Percentiles rank a stretch among this genome's conserved stretches.
These are phyloP conservation scores for Pseudonitzschia pungens DNA, from an alignment of 108 stramenopile genomes.

Conservation along the genomic window DNA sequence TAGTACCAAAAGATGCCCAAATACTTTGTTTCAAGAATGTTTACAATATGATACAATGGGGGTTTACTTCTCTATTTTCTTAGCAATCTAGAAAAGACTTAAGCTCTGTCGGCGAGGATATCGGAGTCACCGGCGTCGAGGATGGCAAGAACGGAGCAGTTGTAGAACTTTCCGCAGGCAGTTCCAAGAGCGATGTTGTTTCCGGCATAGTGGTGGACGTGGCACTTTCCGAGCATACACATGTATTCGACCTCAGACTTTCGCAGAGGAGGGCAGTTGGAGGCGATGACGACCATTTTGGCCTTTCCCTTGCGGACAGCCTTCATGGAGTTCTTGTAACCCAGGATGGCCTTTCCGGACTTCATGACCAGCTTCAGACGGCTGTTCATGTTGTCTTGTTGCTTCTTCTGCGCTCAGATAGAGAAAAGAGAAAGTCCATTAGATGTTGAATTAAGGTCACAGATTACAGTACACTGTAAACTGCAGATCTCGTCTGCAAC, in stretches of 20 bases:
- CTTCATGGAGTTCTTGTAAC: conserved; percentile 96
- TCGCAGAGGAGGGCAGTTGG: conserved; percentile 96
- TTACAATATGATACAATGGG: background rate
- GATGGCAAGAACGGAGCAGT: conserved; percentile 90
- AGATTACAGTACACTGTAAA: too few species aligned
- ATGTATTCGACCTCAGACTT: conserved; percentile 99
- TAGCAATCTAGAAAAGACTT: background rate
- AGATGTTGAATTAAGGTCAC: conserved; percentile 6
- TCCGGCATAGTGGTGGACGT: conserved; percentile 96
- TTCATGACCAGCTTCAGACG: conserved; percentile 99
- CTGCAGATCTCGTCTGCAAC: too few species aligned
- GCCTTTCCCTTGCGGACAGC: conserved; percentile 89
- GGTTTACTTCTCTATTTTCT: conserved; percentile 3
- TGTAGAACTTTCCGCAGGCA: conserved; percentile 98
- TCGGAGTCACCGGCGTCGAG: conserved; percentile 94
- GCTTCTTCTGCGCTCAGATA: conserved; percentile 65
- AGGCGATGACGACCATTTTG: conserved; percentile 95
- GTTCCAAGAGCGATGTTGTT: conserved; percentile 97
- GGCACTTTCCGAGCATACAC: conserved; percentile 97
- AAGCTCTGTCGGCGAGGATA: conserved; percentile 59
- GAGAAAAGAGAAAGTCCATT: too few species aligned
- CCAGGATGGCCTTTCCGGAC: conserved; percentile 95
- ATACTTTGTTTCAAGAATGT: too few species aligned
- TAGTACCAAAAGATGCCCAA: too few species aligned
- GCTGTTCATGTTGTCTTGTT: conserved; percentile 97